These are phyloP conservation scores for Vinca minor DNA, from an alignment of 257 asterid genomes.

Conservation along the genomic window DNA sequence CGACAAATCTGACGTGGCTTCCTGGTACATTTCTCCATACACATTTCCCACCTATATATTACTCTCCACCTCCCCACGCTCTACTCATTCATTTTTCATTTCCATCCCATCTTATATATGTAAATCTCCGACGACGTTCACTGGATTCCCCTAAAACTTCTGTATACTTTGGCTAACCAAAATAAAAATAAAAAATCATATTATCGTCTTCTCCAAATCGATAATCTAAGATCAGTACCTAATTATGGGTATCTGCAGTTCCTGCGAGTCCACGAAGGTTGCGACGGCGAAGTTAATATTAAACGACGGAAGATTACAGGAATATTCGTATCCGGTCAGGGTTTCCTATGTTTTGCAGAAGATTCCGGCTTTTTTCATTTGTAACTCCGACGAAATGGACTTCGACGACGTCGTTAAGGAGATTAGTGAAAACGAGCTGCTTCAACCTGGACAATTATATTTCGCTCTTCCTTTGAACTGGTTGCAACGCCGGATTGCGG, in stretches of 20 bases:
- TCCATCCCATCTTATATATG: not conserved
- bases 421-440: conserved; percentile 63
- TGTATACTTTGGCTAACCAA: no score
- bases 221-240: not conserved
- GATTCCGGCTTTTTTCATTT: conserved; percentile 60
- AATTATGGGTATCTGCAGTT: conserved; percentile 91
- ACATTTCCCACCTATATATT: conserved; percentile 5
- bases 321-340: conserved; percentile 66
- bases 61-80: not conserved
- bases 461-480: conserved; percentile 68
- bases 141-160: no score
- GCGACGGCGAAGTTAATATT: conserved; percentile 70
- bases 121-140: no score
- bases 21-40: conserved; percentile 37
- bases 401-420: conserved; percentile 67
- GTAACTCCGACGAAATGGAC: conserved; percentile 92
- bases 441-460: conserved; percentile 76
- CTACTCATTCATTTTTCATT: not conserved
- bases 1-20: conserved; percentile 44
- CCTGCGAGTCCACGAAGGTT: conserved; percentile 61
- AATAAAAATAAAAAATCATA: no score
- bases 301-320: conserved; percentile 72
- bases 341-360: conserved; percentile 61
- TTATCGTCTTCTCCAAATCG: no score
- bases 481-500: conserved; percentile 49